Conservation (phyloP, 306 rosid species). For the Erythrophleum fordii region DNA sequence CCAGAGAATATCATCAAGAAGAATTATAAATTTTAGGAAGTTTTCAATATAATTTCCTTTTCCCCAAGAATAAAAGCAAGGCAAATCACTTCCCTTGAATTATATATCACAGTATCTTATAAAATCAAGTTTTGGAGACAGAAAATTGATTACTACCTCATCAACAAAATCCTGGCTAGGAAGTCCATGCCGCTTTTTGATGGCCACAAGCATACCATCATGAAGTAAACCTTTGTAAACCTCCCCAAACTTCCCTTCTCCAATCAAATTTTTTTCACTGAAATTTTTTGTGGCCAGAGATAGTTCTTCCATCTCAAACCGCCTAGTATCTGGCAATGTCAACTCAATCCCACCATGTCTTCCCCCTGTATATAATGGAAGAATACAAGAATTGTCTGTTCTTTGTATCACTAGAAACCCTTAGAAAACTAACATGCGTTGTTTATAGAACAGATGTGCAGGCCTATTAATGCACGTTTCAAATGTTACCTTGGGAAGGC, state of each 20-base stretch:
- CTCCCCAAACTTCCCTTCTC: conserved; percentile 88
- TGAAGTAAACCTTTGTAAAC: conserved; percentile 72
- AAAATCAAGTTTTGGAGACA: not conserved
- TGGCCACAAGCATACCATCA: conserved; percentile 71
- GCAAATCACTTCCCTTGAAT: not conserved
- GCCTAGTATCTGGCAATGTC: conserved; percentile 69
- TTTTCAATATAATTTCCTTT: not conserved
- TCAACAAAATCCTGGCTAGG: conserved; percentile 60
- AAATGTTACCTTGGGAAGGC: conserved; percentile 69
- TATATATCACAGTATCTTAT: not conserved
- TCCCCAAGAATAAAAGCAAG: not conserved
- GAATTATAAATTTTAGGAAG: not conserved
- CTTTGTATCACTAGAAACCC: conserved; percentile 11
- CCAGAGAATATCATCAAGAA: not conserved
- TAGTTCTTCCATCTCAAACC: conserved; percentile 78
- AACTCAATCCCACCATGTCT: conserved; percentile 67
- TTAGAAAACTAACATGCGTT: not conserved
- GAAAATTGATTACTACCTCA: conserved; percentile 50
- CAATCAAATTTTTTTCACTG: conserved; percentile 75
- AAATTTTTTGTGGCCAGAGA: conserved; percentile 78
- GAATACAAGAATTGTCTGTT: conserved; percentile 4
- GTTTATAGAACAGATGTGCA: not conserved
- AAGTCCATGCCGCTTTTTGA: conserved; percentile 65
- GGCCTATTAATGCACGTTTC: not conserved
- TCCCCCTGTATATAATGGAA: conserved; percentile 57